Conservation (phyloP, 2,329 filamentous ascomycete genomes). For the Fusarium nelsonii region DNA sequence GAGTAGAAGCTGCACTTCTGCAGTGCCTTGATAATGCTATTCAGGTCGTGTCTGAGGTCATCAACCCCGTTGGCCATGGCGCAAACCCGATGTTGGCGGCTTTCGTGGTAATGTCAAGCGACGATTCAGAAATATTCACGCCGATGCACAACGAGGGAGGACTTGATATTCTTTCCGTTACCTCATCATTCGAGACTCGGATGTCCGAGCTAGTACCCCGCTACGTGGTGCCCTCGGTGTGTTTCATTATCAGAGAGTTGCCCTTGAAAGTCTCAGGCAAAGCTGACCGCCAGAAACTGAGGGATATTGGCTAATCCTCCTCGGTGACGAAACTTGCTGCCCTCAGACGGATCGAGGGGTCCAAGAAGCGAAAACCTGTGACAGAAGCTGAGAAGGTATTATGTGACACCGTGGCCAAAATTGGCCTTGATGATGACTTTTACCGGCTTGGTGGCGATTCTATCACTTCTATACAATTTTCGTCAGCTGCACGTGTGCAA, state of each 20-base stretch:
- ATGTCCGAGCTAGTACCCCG: conserved; percentile 7
- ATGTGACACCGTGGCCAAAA: not conserved
- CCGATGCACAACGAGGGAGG: not conserved
- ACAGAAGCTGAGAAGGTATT: conserved; percentile 8
- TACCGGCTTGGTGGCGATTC: conserved; percentile 21
- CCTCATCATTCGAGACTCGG: not conserved
- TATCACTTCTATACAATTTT: conserved; percentile 27
- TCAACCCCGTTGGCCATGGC: not conserved
- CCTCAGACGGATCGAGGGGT: not conserved
- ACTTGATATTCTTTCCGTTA: conserved; percentile 6
- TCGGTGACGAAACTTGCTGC: conserved; percentile 5
- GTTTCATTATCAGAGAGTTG: conserved; percentile 2
- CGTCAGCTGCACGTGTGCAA: conserved; percentile 13
- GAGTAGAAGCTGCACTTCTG: conserved; percentile 3
- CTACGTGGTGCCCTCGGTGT: conserved; percentile 24
- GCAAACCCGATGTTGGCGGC: conserved; percentile 1
- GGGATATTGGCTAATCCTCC: conserved; percentile 13
- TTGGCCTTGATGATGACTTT: conserved; percentile 19
- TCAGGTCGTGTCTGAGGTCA: conserved; percentile 14
- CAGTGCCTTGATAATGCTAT: not conserved
- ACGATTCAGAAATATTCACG: not conserved
- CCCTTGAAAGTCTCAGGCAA: conserved; percentile 17
- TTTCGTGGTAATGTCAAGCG: conserved; percentile 7
- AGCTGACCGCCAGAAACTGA: conserved; percentile 12
- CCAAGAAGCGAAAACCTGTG: conserved; percentile 1